Conservation (phyloP, 2,329 filamentous ascomycete genomes). For the Ophiosphaerella korrae region DNA sequence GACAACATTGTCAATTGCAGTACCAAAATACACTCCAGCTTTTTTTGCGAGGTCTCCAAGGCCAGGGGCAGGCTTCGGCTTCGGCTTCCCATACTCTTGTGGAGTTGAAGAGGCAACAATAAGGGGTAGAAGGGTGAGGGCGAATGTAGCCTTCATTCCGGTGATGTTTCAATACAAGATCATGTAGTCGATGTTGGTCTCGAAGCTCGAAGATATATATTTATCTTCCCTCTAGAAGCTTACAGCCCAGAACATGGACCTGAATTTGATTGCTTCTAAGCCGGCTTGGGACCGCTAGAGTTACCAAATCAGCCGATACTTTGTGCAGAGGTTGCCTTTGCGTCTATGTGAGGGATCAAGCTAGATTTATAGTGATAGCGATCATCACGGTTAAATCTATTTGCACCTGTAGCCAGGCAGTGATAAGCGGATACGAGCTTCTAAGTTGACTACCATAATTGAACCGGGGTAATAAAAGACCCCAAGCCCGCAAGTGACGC, state of each 20-base stretch:
- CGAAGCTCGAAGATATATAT: not conserved
- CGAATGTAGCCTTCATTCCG: slow-evolving; percentile 33
- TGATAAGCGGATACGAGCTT: too few species aligned
- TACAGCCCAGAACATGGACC: not conserved
- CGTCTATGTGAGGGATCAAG: not conserved
- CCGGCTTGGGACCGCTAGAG: not conserved
- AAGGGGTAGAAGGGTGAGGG: slow-evolving; percentile 23
- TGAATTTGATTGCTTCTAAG: not conserved
- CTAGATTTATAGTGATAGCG: not conserved
- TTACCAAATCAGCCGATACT: not conserved
- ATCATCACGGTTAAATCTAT: not conserved
- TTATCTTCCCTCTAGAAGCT: not conserved
- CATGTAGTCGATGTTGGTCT: too few species aligned
- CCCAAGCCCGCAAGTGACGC: too few species aligned
- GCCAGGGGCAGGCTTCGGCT: slow-evolving; percentile 23
- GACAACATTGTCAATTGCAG: slow-evolving; percentile 62
- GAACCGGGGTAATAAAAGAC: too few species aligned
- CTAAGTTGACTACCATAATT: not conserved
- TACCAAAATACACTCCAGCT: slow-evolving; percentile 62
- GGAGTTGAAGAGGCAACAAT: slow-evolving; percentile 23
- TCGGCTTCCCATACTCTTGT: slow-evolving; percentile 1
- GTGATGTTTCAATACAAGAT: not conserved
- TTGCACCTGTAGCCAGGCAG: not conserved
- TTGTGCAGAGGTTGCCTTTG: not conserved
- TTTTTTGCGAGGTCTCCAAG: slow-evolving; percentile 61